Evolutionary conservation across 2,329 filamentous ascomycete genomes (phyloP), one percentile per base, ranked within the genome.

Genomic region (Colletotrichum sp.): DNA sequence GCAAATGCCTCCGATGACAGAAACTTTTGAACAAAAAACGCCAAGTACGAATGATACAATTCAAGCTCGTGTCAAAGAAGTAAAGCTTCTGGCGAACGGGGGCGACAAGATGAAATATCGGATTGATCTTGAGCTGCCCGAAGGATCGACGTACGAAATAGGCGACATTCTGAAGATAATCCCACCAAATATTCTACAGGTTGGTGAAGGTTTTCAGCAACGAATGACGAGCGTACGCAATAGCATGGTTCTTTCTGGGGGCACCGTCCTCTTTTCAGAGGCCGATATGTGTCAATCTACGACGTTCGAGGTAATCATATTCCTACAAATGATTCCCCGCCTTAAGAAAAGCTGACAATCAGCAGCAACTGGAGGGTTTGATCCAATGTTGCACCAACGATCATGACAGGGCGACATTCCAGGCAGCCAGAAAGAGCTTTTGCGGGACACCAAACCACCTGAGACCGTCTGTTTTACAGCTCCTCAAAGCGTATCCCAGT

Each of bases 31-130:
- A 7, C 2, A 52, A 52, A 2, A 21, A 2, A 52, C 1, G 1
- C n/a, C n/a, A 5, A 52, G 0, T 0, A 21, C n/a, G 2, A 52
- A 52, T 52, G n/a, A 13, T 8, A 12, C n/a, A 13, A 3, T 13
- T 52, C 10, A 52, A 13, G 44, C 44, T 21, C n/a, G n/a, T 52
- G 6, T 52, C 6, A 24, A 52, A 2, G 2, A 52, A 0, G 44
- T 52, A 1, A 13, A 21, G 44, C n/a, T 52, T 52, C n/a, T 52
- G n/a, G n/a, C n/a, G 0, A 24, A 0, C n/a, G 2, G 3, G 7
- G n/a, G 12, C 12, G 0, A 0, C 10, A 3, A 21, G n/a, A 4
- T 0, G n/a, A 52, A 1, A 0, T 52, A 5, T 52, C 44, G 10
- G 6, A 52, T 52, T 24, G 44, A 52, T 52, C 10, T 52, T 52